phyloP scores from a whole-genome alignment of 768 basidiomycete genomes.

The Leccinellum rugosiceps region DNA sequence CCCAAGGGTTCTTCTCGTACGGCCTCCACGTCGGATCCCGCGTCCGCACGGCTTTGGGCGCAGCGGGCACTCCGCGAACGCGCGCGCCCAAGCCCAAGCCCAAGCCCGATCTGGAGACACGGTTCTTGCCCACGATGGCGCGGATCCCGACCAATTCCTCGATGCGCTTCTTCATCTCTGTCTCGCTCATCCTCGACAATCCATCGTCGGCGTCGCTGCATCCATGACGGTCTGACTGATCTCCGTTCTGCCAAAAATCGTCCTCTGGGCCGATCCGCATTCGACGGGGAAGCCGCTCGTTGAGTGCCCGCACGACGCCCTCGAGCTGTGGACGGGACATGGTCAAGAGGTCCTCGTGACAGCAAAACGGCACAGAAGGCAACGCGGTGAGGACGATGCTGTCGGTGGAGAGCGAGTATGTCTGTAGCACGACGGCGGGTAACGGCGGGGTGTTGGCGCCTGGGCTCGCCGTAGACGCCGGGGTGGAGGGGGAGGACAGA shows the following conservation, averaged over 20 bases:
- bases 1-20: slow-evolving; percentile 21
- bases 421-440: slow-evolving; percentile 56
- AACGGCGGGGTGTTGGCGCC: background rate
- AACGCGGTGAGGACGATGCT: slow-evolving; percentile 65
- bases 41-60: slow-evolving; percentile 29
- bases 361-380: slow-evolving; percentile 60
- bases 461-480: slow-evolving; percentile 11
- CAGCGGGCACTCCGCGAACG: slow-evolving; percentile 27
- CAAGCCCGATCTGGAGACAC: slow-evolving; percentile 23
- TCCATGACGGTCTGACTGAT: background rate
- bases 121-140: slow-evolving; percentile 29
- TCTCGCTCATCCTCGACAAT: slow-evolving; percentile 32
- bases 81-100: slow-evolving; percentile 13
- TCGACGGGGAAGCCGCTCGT: slow-evolving; percentile 50
- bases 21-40: slow-evolving; percentile 16
- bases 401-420: slow-evolving; percentile 46
- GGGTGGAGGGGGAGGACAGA: slow-evolving; percentile 1
- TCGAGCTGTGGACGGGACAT: slow-evolving; percentile 58
- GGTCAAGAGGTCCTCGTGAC: slow-evolving; percentile 66
- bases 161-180: slow-evolving; percentile 50
- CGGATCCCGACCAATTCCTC: slow-evolving; percentile 61
- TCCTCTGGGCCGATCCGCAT: slow-evolving; percentile 46
- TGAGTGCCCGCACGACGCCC: slow-evolving; percentile 51
- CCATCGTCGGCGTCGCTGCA: slow-evolving; percentile 4
- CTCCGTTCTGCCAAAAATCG: slow-evolving; percentile 19